phyloP scores from a whole-genome alignment of 345 rosid species.

The Erucastrum elatum region DNA sequence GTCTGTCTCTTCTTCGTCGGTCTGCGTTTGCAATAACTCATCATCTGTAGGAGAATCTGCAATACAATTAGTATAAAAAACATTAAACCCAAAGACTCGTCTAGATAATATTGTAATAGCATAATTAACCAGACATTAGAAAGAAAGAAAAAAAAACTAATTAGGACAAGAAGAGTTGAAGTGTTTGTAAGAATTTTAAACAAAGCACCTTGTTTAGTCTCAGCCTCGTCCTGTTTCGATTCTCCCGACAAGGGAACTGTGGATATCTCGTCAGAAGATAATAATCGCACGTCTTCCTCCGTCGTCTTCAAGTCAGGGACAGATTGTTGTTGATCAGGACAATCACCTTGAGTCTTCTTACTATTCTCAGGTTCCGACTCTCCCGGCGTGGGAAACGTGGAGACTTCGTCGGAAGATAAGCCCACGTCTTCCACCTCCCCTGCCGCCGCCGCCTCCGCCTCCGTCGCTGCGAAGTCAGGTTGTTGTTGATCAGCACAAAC shows the following conservation, averaged over 20 bases:
- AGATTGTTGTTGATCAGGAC: not conserved
- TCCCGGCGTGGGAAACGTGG: too few relatives aligned
- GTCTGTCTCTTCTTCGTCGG: conserved; percentile 57
- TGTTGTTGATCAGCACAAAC: not conserved
- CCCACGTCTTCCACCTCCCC: conserved; percentile 30
- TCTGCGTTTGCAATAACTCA: conserved; percentile 43
- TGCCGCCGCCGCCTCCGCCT: conserved; percentile 20
- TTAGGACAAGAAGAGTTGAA: not conserved
- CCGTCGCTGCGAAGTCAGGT: conserved; percentile 17
- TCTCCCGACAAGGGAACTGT: conserved; percentile 35
- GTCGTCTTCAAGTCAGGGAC: conserved; percentile 32
- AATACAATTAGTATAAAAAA: not conserved
- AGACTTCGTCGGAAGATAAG: conserved; percentile 21
- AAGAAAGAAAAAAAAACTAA: not conserved
- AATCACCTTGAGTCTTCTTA: not conserved
- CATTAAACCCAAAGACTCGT: not conserved
- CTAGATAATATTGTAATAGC: too few relatives aligned
- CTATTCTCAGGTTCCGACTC: not conserved
- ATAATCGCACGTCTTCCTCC: conserved; percentile 19
- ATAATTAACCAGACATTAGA: too few relatives aligned
- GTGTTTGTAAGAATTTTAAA: not conserved
- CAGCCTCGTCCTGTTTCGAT: conserved; percentile 23
- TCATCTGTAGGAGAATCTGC: conserved; percentile 31
- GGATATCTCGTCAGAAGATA: conserved; percentile 27
- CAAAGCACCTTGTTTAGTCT: conserved; percentile 21